Evolutionary conservation across 768 basidiomycete genomes (phyloP).

Genomic region (Leccinum longicurvipes): DNA sequence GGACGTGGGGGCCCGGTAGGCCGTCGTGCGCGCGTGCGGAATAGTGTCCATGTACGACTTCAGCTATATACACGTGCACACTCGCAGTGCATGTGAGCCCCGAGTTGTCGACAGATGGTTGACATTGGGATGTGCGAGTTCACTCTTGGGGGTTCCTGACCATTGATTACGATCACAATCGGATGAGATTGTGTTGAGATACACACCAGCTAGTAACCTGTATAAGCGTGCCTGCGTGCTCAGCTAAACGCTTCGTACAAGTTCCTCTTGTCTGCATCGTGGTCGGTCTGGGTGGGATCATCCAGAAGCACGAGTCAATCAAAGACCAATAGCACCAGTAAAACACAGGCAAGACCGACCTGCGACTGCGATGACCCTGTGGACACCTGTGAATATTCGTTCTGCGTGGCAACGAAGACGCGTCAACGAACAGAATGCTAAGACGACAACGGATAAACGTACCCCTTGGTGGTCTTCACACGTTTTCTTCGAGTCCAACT

Average conservation of each 20-base stretch:
- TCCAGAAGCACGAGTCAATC: not conserved
- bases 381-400: constrained; percentile 15
- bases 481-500: constrained; percentile 16
- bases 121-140: too few relatives aligned
- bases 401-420: not conserved
- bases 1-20: too few relatives aligned
- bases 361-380: constrained; percentile 19
- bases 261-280: not conserved
- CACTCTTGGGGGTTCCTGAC: too few relatives aligned
- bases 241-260: not conserved
- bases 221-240: not conserved
- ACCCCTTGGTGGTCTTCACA: constrained; percentile 15
- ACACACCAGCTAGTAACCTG: not conserved
- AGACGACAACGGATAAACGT: not conserved
- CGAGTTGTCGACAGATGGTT: too few relatives aligned
- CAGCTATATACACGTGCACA: too few relatives aligned
- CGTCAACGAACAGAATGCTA: not conserved
- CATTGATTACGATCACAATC: not conserved
- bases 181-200: not conserved
- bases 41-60: too few relatives aligned
- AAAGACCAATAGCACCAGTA: too few relatives aligned
- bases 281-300: not conserved
- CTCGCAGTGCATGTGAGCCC: too few relatives aligned
- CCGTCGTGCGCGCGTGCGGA: too few relatives aligned
- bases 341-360: constrained; percentile 1